These are phyloP conservation scores for Hyphopichia fennica DNA, from an alignment of 1,139 yeast genomes.

Conservation along the genomic window DNA sequence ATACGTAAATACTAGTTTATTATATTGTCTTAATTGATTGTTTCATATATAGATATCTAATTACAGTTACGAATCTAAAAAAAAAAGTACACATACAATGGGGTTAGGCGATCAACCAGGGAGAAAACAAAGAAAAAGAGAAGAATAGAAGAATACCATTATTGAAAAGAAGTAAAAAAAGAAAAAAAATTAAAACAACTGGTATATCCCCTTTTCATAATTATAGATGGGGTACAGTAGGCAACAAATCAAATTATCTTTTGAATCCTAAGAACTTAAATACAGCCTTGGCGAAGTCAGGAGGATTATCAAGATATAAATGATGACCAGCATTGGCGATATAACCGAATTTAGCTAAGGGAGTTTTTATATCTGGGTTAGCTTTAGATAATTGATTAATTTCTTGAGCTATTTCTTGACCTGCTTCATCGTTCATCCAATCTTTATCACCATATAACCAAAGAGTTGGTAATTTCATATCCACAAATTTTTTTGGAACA, in stretches of 20 bases:
- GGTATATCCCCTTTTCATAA: no score
- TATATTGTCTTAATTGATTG: background rate
- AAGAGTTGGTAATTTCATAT: constrained; percentile 41
- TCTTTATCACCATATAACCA: constrained; percentile 47
- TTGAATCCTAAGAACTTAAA: constrained; percentile 36
- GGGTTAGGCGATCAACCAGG: no score
- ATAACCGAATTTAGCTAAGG: constrained; percentile 38
- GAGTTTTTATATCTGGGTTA: constrained; percentile 9
- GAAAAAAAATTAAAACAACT: no score
- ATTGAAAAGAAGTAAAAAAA: no score
- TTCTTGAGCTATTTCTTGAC: constrained; percentile 38
- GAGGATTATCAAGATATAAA: constrained; percentile 71
- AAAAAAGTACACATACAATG: no score
- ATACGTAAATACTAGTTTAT: no score
- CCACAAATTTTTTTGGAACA: constrained; percentile 36
- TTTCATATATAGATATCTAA: no score
- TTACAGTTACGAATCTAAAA: no score
- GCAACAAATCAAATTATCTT: background rate
- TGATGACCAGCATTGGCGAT: constrained; percentile 73
- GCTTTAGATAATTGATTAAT: constrained; percentile 32
- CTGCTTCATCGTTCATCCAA: constrained; percentile 51
- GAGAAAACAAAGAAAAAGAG: no score
- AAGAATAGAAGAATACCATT: no score
- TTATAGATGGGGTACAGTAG: no score
- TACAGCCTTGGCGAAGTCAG: constrained; percentile 32